Base-by-base conservation (phyloP, 1,139 yeast genomes). In the Debaryomyces coudertii region DNA sequence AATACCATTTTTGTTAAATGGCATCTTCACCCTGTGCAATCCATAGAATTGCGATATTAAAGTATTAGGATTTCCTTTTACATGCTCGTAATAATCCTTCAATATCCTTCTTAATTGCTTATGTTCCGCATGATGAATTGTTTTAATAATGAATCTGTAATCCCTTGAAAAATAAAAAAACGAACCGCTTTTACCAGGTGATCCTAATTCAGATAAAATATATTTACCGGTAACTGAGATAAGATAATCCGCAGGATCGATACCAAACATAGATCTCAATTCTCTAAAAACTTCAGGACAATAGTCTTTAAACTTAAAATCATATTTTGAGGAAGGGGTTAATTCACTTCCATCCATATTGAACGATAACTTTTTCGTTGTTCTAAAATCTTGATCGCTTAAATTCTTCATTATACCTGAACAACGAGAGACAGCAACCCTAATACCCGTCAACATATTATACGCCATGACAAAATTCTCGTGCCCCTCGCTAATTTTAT, bases 151-250 rank as follows among this genome's bases (percentile, higher is more conserved):
- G 65, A 88, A 95, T 52, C 95, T 79, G 68, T 86, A 92, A 68
- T 95, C 99, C 53, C 97, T 77, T 9, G 97, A 90, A 65, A 87
- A 95, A 68, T 93, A 95, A 62, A 95, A 95, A 61, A 93, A 92
- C 0, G 97, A 90, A 0, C 99, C 99, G 57, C 95, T 86, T 65
- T 95, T 95, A 2, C 99, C 99, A 0, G 98, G 98, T 1, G 97
- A 90, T 16, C 95, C 96, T 53, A 92, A 73, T 66, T 93, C 98
- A 27, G 95, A 87, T 40, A 95, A 77, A 53, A 95, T 89, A 60
- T 92, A 93, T 65, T 90, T 90, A 15, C 97, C 93, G 0, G 98
- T 92, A 53, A 95, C 76, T 1, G 97, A 89, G 58, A 93, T 85
- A 50, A 95, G 75, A 65, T 95, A 95, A 65, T 95, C 99, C 0